phyloP scores from a whole-genome alignment of 768 basidiomycete genomes.

The Serendipita sp. region DNA sequence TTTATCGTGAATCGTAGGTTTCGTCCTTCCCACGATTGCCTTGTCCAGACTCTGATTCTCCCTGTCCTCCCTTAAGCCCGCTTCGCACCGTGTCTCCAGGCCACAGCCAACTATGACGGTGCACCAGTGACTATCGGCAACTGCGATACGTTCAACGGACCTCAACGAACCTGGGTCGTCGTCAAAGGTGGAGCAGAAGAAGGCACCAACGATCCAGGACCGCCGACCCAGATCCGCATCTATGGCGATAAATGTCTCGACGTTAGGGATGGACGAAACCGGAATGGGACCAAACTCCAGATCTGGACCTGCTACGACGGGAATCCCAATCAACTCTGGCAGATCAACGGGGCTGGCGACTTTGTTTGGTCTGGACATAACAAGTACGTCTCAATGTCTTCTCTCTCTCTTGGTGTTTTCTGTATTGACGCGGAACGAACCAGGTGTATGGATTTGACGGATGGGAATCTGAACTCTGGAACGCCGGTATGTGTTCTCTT shows the following conservation, averaged over 20 bases:
- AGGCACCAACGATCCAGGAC: not conserved
- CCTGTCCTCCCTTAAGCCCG: not conserved
- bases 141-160: not conserved
- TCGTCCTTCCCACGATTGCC: not conserved
- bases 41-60: too few relatives aligned
- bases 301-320: conserved; percentile 1
- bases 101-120: not conserved
- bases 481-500: not conserved
- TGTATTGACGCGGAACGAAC: too few relatives aligned
- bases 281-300: not conserved
- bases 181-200: not conserved
- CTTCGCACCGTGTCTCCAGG: not conserved
- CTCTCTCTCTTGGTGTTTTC: too few relatives aligned
- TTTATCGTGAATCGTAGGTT: not conserved
- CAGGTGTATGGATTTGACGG: not conserved
- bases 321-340: not conserved
- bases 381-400: not conserved
- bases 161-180: not conserved
- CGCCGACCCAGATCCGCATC: not conserved
- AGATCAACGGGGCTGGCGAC: not conserved
- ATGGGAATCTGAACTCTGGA: not conserved
- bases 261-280: not conserved
- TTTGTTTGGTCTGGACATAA: not conserved
- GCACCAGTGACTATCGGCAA: not conserved
- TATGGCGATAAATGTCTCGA: not conserved